Percentiles rank a stretch among this genome's conserved stretches.
phyloP scores from a whole-genome alignment of 257 asterid genomes.

The Fraxinus cuspidata region DNA sequence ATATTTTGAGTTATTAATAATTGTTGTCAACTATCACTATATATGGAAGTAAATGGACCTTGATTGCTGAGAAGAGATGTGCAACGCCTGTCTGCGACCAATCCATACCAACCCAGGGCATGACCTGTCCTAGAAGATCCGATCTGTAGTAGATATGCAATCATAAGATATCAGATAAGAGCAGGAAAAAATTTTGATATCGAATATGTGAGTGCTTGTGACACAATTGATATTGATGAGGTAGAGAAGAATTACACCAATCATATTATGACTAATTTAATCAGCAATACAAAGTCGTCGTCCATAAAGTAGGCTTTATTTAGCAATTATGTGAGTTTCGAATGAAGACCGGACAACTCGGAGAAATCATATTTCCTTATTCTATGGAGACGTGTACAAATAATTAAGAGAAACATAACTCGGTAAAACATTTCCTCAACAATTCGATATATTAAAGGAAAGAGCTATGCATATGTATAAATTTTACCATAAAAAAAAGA shows the following conservation, averaged over 20 bases:
- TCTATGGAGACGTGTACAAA: background rate
- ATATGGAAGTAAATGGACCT: slow-evolving; percentile 47
- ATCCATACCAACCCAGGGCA: slow-evolving; percentile 98
- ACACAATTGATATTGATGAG: slow-evolving; percentile 6
- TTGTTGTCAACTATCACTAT: slow-evolving; percentile 5
- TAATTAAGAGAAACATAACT: background rate
- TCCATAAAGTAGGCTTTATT: background rate
- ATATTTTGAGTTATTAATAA: background rate
- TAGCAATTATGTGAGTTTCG: background rate
- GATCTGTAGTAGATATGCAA: slow-evolving; percentile 51
- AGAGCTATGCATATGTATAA: background rate
- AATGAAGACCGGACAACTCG: background rate
- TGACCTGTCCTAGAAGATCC: slow-evolving; percentile 91
- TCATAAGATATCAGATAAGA: slow-evolving; percentile 9
- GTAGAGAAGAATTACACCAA: slow-evolving; percentile 11
- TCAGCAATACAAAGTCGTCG: background rate
- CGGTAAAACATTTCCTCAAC: background rate
- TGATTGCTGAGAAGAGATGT: slow-evolving; percentile 95
- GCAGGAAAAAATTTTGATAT: background rate
- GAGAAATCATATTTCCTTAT: background rate
- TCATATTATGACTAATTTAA: slow-evolving; percentile 5
- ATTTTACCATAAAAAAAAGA: background rate
- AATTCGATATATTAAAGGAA: background rate
- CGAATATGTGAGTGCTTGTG: background rate
- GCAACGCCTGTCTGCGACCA: slow-evolving; percentile 97